Conservation (phyloP, 371 early-diverging fungal genomes). For the Mucor irregularis region DNA sequence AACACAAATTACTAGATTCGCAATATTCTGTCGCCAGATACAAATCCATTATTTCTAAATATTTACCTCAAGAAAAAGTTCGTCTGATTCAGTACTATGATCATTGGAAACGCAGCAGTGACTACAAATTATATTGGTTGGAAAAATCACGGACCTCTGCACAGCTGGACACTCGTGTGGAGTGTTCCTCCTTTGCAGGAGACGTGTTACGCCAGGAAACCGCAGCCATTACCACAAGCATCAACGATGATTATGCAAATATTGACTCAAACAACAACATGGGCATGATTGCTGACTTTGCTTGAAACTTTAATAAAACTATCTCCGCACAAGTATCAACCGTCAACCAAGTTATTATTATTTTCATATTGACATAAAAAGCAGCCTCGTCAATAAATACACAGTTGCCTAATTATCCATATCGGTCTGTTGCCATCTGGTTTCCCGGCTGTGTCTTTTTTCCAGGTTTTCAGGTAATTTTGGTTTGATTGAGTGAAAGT, state of each 20-base stretch:
- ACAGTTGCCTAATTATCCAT: constrained; percentile 15
- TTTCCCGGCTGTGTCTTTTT: constrained; percentile 6
- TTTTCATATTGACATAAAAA: constrained; percentile 17
- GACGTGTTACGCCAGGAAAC: constrained; percentile 12
- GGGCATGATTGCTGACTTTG: constrained; percentile 12
- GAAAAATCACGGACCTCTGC: constrained; percentile 10
- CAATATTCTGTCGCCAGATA: too few relatives aligned
- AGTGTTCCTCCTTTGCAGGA: constrained; percentile 14
- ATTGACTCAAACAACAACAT: constrained; percentile 12
- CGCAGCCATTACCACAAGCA: constrained; percentile 16
- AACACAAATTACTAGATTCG: too few relatives aligned
- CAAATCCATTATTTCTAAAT: constrained; percentile 5
- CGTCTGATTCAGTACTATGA: constrained; percentile 2
- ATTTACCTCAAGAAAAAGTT: constrained; percentile 3
- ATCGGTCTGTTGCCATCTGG: constrained; percentile 3
- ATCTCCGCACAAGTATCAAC: constrained; percentile 2
- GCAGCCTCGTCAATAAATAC: too few relatives aligned
- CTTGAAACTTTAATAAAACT: too few relatives aligned
- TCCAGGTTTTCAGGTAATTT: constrained; percentile 8
- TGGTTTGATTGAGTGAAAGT: constrained; percentile 6
- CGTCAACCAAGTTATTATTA: not conserved
- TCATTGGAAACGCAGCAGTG: constrained; percentile 5
- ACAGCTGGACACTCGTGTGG: constrained; percentile 15
- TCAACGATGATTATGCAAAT: constrained; percentile 15
- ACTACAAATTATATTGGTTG: constrained; percentile 8